Conservation (phyloP, 306 rosid species). For the Chamaecrista fasciculata region DNA sequence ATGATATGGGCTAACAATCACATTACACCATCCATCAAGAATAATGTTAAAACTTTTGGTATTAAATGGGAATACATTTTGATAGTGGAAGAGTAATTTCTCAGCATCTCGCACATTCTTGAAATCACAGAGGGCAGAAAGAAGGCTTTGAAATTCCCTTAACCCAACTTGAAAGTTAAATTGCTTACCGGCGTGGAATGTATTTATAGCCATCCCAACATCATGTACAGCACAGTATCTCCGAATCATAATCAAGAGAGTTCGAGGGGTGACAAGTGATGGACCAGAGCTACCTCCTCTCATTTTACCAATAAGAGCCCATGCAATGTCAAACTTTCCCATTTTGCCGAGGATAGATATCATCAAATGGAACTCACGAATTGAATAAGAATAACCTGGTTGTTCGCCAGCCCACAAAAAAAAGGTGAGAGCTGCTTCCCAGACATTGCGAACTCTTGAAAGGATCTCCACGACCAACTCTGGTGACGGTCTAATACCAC, state of each 20-base stretch:
- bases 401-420: constrained; percentile 86
- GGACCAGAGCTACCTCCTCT: constrained; percentile 38
- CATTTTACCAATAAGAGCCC: constrained; percentile 82
- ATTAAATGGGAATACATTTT: constrained; percentile 53
- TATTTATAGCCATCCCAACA: constrained; percentile 69
- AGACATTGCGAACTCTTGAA: constrained; percentile 65
- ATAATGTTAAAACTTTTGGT: constrained; percentile 83
- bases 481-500: constrained; percentile 45
- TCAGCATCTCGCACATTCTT: constrained; percentile 83
- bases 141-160: constrained; percentile 72
- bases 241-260: constrained; percentile 82
- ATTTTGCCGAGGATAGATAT: constrained; percentile 77
- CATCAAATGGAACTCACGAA: constrained; percentile 79
- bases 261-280: constrained; percentile 66
- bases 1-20: constrained; percentile 56
- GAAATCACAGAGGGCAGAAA: constrained; percentile 86
- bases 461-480: constrained; percentile 74
- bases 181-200: constrained; percentile 62
- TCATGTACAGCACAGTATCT: constrained; percentile 71
- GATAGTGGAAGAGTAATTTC: constrained; percentile 63
- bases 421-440: constrained; percentile 88
- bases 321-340: constrained; percentile 88
- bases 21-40: constrained; percentile 88
- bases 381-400: constrained; percentile 55
- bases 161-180: constrained; percentile 58